Evolutionary conservation across 2,329 filamentous ascomycete species (phyloP).

Genomic region (Fusarium austroafricanum): DNA sequence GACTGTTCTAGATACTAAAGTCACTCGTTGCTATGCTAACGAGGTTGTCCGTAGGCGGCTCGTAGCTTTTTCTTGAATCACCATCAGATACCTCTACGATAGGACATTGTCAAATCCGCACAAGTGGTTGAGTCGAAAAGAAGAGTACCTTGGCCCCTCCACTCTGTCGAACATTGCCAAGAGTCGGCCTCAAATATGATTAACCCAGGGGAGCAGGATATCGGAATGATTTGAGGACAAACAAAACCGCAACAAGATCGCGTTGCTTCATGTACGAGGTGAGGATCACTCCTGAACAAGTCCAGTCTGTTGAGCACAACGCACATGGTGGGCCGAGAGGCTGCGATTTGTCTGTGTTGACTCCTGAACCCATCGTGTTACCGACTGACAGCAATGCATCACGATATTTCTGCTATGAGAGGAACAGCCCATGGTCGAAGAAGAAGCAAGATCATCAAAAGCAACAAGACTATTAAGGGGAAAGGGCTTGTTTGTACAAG

Average conservation of each 20-base stretch:
- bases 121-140: neutral
- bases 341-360: neutral
- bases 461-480: neutral
- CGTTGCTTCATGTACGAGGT: too few relatives aligned
- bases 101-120: neutral
- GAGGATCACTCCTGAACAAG: neutral
- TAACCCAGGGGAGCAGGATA: neutral
- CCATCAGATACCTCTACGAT: neutral
- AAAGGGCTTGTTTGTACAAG: neutral
- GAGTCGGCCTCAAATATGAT: too few relatives aligned
- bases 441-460: neutral
- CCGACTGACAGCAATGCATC: neutral
- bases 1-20: neutral
- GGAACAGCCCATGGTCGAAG: neutral
- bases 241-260: neutral
- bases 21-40: neutral
- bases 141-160: too few relatives aligned
- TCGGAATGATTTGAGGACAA: neutral
- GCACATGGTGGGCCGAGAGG: too few relatives aligned
- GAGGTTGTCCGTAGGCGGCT: neutral
- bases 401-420: neutral
- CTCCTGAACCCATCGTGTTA: neutral
- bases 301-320: neutral
- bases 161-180: too few relatives aligned
- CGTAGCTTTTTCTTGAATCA: neutral